Percentiles rank a stretch among this genome's conserved stretches.
Conservation (phyloP, 352 stramenopile genomes). For the Phytopythium vexans region DNA sequence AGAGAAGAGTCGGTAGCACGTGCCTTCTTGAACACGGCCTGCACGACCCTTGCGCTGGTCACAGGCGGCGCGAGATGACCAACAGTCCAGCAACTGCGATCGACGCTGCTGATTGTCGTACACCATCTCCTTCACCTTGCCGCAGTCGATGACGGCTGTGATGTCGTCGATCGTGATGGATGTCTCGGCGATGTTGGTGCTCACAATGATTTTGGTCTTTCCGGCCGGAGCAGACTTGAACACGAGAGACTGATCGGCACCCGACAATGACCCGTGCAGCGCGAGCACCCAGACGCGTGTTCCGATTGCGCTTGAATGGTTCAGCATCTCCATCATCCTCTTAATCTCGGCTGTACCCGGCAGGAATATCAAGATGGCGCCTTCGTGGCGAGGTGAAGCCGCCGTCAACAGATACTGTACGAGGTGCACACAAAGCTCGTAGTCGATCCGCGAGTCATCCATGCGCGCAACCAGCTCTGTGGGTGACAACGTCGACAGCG, state of each 20-base stretch:
- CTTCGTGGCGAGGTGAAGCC: conserved; percentile 20
- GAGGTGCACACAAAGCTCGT: conserved; percentile 89
- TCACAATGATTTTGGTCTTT: conserved; percentile 85
- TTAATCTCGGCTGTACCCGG: conserved; percentile 84
- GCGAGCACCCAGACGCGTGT: conserved; percentile 61
- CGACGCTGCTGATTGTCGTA: conserved; percentile 68
- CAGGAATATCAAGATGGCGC: conserved; percentile 83
- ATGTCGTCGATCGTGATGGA: conserved; percentile 90
- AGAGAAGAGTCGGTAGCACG: conserved; percentile 79
- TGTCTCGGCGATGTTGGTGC: conserved; percentile 89
- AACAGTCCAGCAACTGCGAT: conserved; percentile 80
- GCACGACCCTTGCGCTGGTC: conserved; percentile 84
- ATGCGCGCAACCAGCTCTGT: conserved; percentile 62
- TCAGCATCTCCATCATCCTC: conserved; percentile 69
- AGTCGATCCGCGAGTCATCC: conserved; percentile 93
- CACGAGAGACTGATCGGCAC: conserved; percentile 66
- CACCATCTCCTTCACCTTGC: conserved; percentile 89
- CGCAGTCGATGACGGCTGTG: conserved; percentile 81
- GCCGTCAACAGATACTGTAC: conserved; percentile 66
- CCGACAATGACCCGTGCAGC: conserved; percentile 75
- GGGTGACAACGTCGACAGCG: conserved; percentile 26
- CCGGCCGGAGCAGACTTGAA: conserved; percentile 58
- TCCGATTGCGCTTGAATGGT: conserved; percentile 17
- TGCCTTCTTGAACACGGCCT: conserved; percentile 74
- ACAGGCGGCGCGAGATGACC: conserved; percentile 74